Conservation (phyloP, 768 basidiomycete species). For the Pleurotus eryngii region DNA sequence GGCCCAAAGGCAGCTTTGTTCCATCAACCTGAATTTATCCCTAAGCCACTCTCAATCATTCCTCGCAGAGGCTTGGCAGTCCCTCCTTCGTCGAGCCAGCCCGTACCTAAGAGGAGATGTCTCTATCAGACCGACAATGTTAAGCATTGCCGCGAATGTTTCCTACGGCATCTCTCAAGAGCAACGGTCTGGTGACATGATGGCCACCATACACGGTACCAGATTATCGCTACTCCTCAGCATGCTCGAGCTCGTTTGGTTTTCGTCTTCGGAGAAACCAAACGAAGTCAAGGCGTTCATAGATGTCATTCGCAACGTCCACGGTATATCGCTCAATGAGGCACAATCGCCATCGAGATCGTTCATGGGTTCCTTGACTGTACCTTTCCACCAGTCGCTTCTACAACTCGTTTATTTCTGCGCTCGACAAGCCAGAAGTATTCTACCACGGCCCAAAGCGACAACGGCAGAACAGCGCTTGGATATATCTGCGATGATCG, state of each 20-base stretch:
- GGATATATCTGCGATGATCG: slow-evolving; percentile 55
- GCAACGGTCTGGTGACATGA: slow-evolving; percentile 75
- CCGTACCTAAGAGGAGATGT: slow-evolving; percentile 63
- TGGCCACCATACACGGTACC: slow-evolving; percentile 75
- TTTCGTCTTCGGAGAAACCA: slow-evolving; percentile 53
- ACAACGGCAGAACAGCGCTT: slow-evolving; percentile 62
- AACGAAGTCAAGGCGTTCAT: slow-evolving; percentile 58
- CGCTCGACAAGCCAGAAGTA: slow-evolving; percentile 54
- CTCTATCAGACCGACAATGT: slow-evolving; percentile 50
- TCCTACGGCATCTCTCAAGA: slow-evolving; percentile 69
- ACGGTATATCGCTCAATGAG: slow-evolving; percentile 66
- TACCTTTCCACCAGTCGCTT: slow-evolving; percentile 76
- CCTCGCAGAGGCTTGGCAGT: slow-evolving; percentile 76
- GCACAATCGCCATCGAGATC: slow-evolving; percentile 72
- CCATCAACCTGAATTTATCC: slow-evolving; percentile 86
- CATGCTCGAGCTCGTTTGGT: slow-evolving; percentile 80
- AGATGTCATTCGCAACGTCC: slow-evolving; percentile 57
- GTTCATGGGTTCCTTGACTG: slow-evolving; percentile 58
- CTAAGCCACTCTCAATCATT: slow-evolving; percentile 75
- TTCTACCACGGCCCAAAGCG: slow-evolving; percentile 44
- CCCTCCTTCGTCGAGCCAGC: slow-evolving; percentile 59
- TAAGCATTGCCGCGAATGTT: slow-evolving; percentile 58
- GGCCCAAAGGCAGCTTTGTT: slow-evolving; percentile 57
- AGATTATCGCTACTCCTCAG: slow-evolving; percentile 72
- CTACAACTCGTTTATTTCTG: slow-evolving; percentile 82